These are phyloP conservation scores for Mycena chlorophos DNA, from an alignment of 768 basidiomycete genomes.

Conservation along the genomic window DNA sequence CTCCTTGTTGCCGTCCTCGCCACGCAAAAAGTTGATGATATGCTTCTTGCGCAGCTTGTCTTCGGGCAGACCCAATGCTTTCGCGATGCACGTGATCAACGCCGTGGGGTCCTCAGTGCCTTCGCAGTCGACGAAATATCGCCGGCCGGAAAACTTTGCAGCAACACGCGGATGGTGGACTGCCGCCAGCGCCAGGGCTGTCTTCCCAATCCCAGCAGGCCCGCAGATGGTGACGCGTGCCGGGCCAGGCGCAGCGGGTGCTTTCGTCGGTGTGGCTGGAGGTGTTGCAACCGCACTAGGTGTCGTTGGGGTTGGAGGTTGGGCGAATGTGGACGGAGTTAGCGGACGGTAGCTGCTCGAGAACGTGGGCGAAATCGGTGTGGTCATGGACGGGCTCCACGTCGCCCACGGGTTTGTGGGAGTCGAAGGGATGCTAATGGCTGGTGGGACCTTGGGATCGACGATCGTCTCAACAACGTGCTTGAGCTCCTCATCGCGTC, in stretches of 20 bases:
- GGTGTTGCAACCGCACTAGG: background rate
- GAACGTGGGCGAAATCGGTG: background rate
- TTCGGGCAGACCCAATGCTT: background rate
- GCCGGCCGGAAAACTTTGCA: background rate
- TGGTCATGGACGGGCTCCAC: background rate
- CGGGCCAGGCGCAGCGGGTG: background rate
- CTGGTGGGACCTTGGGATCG: background rate
- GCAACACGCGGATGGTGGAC: conserved; percentile 4
- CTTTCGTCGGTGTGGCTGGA: background rate
- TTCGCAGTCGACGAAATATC: conserved; percentile 16
- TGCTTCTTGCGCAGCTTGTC: background rate
- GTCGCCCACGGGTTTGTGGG: background rate
- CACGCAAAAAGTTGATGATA: conserved; percentile 1
- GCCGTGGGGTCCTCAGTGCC: conserved; percentile 5
- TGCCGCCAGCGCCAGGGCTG: conserved; percentile 15
- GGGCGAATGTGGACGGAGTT: background rate
- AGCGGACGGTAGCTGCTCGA: background rate
- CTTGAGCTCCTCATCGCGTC: conserved; percentile 9
- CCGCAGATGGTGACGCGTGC: conserved; percentile 8
- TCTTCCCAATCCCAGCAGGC: conserved; percentile 12
- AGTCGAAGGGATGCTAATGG: background rate
- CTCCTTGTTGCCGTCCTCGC: background rate
- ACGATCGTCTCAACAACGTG: conserved; percentile 9
- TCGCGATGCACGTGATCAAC: conserved; percentile 4
- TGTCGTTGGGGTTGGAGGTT: background rate